A percentile compares a stretch with the other conserved stretches of the same genome.
Evolutionary conservation across 192 early-diverging fungal genomes (phyloP).

Genomic region (Coemansia sp.): DNA sequence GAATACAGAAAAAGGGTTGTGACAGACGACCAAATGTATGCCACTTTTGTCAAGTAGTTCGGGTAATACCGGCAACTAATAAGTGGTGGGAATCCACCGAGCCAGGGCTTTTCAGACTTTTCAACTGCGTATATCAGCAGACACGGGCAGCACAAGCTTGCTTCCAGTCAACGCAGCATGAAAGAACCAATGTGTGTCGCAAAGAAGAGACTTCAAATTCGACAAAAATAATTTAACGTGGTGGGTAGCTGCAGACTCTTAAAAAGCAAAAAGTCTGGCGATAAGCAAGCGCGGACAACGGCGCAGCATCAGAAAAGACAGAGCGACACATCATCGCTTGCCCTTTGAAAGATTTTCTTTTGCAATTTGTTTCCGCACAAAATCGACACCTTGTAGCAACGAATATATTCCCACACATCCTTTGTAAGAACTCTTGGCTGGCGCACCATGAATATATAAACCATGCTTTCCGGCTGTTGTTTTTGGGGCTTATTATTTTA

Average conservation of each 20-base stretch:
- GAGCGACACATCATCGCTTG: not conserved
- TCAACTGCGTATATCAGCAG: not conserved
- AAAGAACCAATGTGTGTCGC: not conserved
- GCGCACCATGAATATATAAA: not conserved
- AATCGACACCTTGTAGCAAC: not conserved
- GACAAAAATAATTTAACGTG: not conserved
- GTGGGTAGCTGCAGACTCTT: not conserved
- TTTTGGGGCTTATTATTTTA: not conserved
- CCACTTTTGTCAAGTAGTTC: too few relatives aligned
- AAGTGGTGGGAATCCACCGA: too few relatives aligned
- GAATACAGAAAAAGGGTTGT: too few relatives aligned
- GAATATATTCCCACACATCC: not conserved
- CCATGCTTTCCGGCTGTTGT: not conserved
- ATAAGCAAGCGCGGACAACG: not conserved
- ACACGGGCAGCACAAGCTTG: not conserved
- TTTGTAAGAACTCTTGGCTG: not conserved
- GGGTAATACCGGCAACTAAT: too few relatives aligned
- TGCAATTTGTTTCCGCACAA: not conserved
- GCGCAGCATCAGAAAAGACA: not conserved
- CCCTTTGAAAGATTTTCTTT: not conserved
- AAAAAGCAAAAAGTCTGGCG: not conserved
- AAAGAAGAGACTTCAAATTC: not conserved
- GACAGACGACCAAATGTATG: too few relatives aligned
- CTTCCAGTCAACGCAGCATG: not conserved
- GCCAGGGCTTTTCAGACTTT: not conserved